Evolutionary conservation across 164 flowering plant species (phyloP).

Genomic region (Litsea cubeba): DNA sequence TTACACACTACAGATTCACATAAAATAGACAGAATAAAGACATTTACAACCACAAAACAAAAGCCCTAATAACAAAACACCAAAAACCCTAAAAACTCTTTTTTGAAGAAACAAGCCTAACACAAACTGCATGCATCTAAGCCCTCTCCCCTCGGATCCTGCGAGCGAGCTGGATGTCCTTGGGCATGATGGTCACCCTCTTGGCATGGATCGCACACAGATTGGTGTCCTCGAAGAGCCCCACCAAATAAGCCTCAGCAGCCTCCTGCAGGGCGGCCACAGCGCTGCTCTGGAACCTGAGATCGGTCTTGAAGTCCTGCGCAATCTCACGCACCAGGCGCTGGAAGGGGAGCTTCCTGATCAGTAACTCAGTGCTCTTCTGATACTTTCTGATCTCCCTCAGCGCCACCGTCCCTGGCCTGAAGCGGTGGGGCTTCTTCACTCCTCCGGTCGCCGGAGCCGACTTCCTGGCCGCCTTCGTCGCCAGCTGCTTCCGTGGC

Average conservation of each 20-base stretch:
- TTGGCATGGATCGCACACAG: slow-evolving; percentile 19
- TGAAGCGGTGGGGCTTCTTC: slow-evolving; percentile 13
- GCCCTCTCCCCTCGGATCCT: slow-evolving; percentile 18
- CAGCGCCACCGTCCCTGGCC: slow-evolving; percentile 15
- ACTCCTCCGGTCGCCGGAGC: slow-evolving; percentile 18
- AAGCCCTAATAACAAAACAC: no score
- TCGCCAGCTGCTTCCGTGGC: slow-evolving; percentile 15
- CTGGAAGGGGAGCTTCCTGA: slow-evolving; percentile 13
- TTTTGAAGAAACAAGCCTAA: no score
- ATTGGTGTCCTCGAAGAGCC: slow-evolving; percentile 19
- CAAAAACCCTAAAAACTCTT: no score
- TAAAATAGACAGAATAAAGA: no score
- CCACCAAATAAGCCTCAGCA: slow-evolving; percentile 16
- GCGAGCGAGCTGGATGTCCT: slow-evolving; percentile 17
- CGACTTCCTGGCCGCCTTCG: slow-evolving; percentile 14
- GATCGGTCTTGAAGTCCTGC: slow-evolving; percentile 17
- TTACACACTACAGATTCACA: no score
- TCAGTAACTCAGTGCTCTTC: slow-evolving; percentile 15
- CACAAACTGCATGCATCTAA: not conserved
- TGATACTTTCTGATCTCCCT: slow-evolving; percentile 15
- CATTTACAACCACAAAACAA: no score
- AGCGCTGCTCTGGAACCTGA: slow-evolving; percentile 10
- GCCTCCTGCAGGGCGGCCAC: slow-evolving; percentile 18
- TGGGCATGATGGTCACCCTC: slow-evolving; percentile 21
- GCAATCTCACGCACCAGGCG: slow-evolving; percentile 11